Conservation (phyloP, 257 asterid species). For the Solanum neorickii region DNA sequence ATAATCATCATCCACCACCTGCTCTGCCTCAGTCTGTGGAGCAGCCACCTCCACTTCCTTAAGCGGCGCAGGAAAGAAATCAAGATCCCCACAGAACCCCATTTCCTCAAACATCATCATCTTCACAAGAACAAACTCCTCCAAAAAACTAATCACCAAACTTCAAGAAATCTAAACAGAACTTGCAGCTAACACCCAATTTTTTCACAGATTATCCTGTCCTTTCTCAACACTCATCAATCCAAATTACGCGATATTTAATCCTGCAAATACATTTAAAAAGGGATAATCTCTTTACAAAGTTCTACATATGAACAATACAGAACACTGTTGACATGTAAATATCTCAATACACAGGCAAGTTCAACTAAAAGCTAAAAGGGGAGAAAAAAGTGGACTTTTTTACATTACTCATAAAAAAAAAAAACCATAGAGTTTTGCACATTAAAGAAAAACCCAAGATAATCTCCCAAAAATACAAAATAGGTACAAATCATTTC, state of each 20-base stretch:
- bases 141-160: not conserved
- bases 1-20: slow-evolving; percentile 4
- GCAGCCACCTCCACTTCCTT: not conserved
- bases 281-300: not conserved
- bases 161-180: not conserved
- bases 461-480: not conserved
- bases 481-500: not conserved
- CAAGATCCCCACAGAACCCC: slow-evolving; percentile 11
- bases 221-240: not conserved
- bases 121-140: not conserved
- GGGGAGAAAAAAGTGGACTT: not conserved
- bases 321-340: not conserved
- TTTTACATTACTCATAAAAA: not conserved
- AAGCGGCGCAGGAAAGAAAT: not conserved
- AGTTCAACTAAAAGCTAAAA: not conserved
- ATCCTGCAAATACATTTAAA: not conserved
- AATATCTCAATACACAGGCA: not conserved
- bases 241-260: not conserved
- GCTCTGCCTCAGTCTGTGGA: not conserved
- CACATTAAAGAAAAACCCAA: not conserved
- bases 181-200: not conserved
- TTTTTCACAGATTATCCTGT: not conserved
- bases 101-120: slow-evolving; percentile 15
- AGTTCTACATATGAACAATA: not conserved
- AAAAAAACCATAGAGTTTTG: not conserved